phyloP scores from a whole-genome alignment of 371 early-diverging fungal species.

The Paraphysoderma sedebokerense region DNA sequence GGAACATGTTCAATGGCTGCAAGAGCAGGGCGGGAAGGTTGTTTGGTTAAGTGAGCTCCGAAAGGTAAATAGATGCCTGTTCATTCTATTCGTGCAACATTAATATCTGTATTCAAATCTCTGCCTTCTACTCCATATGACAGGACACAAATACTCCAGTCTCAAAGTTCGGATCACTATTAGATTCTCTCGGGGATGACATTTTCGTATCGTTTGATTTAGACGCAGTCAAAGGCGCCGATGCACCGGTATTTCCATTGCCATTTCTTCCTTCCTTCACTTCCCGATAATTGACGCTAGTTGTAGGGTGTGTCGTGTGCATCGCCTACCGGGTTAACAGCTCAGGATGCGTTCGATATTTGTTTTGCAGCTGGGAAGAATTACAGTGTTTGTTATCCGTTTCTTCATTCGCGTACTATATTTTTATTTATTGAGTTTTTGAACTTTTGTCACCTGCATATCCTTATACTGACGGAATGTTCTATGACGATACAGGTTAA shows the following conservation, averaged over 20 bases:
- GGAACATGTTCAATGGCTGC: not conserved
- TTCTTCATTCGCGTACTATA: too few species aligned
- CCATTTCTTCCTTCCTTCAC: not conserved
- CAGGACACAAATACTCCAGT: too few species aligned
- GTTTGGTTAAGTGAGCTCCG: conserved; percentile 1
- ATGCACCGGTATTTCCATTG: not conserved
- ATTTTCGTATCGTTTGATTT: conserved; percentile 5
- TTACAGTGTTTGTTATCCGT: not conserved
- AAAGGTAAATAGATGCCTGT: not conserved
- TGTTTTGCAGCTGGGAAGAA: not conserved
- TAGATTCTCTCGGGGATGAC: not conserved
- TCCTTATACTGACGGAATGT: not conserved
- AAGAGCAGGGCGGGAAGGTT: not conserved
- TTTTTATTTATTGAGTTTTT: too few species aligned
- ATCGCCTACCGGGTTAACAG: conserved; percentile 1
- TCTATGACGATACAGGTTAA: not conserved
- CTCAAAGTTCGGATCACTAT: too few species aligned
- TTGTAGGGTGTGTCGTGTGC: conserved; percentile 1
- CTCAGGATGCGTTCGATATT: conserved; percentile 2
- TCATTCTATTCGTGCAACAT: not conserved
- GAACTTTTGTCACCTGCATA: not conserved
- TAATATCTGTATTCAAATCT: too few species aligned
- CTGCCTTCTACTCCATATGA: too few species aligned
- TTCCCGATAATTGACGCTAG: not conserved
- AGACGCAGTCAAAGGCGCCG: not conserved